These are phyloP conservation scores for Takakia lepidozioides DNA, from an alignment of 225 moss, liverwort and hornwort species.

Conservation along the genomic window DNA sequence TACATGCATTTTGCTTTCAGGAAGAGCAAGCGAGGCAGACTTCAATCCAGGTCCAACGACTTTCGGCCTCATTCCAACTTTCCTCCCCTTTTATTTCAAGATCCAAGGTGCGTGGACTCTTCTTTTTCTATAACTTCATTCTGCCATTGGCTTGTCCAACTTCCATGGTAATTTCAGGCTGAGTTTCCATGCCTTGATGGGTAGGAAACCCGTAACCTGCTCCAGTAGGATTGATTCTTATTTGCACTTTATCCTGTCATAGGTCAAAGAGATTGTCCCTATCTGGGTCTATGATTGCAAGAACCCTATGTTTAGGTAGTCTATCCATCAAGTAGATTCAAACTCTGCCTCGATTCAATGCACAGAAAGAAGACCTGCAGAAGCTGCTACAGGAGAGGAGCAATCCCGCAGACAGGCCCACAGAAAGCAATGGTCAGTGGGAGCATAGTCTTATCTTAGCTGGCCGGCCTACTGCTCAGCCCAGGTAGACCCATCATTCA, in stretches of 20 bases:
- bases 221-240: too few species aligned
- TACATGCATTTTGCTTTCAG: conserved; percentile 30
- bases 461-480: conserved; percentile 19
- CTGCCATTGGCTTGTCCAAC: too few species aligned
- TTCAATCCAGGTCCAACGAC: conserved; percentile 51
- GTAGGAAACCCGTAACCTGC: too few species aligned
- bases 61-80: conserved; percentile 56
- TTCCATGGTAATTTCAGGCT: too few species aligned
- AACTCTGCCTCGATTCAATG: too few species aligned
- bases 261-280: too few species aligned
- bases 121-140: conserved; percentile 1
- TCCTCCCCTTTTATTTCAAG: conserved; percentile 79
- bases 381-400: conserved; percentile 50
- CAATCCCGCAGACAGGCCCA: conserved; percentile 21
- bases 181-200: too few species aligned
- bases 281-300: too few species aligned
- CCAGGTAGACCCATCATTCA: too few species aligned
- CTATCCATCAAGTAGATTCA: too few species aligned
- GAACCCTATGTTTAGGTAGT: too few species aligned
- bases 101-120: conserved; percentile 48
- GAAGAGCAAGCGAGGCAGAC: conserved; percentile 61
- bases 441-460: conserved; percentile 22
- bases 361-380: conserved; percentile 71
- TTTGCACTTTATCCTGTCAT: too few species aligned
- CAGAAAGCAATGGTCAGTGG: conserved; percentile 12